Evolutionary conservation across 805 yeast genomes (phyloP), one percentile per base, ranked within the genome.

Genomic region (Candida vartiovaarae): DNA sequence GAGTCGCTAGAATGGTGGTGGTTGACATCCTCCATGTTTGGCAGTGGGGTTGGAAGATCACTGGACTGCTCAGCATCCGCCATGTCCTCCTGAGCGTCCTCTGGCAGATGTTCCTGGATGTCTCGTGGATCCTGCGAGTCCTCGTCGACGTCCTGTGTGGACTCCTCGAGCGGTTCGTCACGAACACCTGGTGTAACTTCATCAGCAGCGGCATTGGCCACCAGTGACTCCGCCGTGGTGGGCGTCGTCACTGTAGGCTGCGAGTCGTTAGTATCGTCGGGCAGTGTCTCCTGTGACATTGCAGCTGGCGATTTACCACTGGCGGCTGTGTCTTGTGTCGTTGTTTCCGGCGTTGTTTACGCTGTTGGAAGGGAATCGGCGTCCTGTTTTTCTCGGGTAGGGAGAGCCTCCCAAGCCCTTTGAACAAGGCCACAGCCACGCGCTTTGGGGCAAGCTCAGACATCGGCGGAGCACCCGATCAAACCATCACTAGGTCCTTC

Each of bases 1-100:
- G 30, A 7, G 30, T 9, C 9, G 30, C 8, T 9, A 15, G 20
- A 15, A 15, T 15, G 20, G 41, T 51, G 45, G 8, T 46, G 44
- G 10, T 41, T 44, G 11, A 29, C 20, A 36, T 42, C 40, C 35
- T 52, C 33, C 33, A 52, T 50, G 25, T 34, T 46, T 15, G 59
- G 59, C 41, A 55, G 42, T 1, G 53, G 53, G 1, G 53, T 39
- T 25, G 55, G 51, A 9, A 42, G 41, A 33, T 47, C 47, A 9
- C 38, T 15, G 8, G 41, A 15, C 7, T 46, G 46, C 11, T 46
- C 54, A 27, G 47, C 45, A 31, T 55, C 59, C 4, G 49, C 47
- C 35, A 45, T 48, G 38, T 52, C 56, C 36, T 51, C 53, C 27
- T 43, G 43, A 11, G 45, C 46, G 9, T 46, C 48, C n/a, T 38